Evolutionary conservation across 2,329 filamentous ascomycete genomes (phyloP).

Genomic region (Calcarisporium arbuscula): DNA sequence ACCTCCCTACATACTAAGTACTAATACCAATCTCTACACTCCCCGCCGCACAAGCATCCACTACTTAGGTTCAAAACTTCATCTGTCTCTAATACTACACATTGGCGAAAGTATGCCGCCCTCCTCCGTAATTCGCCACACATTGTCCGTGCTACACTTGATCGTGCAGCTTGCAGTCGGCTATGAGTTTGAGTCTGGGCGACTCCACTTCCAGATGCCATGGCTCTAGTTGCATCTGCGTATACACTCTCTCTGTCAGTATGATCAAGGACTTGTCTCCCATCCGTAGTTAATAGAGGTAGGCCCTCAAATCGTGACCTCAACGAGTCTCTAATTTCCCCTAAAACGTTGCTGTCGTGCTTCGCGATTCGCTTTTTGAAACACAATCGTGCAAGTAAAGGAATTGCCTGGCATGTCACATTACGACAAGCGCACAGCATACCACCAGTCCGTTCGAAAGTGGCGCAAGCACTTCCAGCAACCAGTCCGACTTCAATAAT

Average conservation of each 20-base stretch:
- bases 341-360: neutral
- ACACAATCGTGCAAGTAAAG: slow-evolving; percentile 2
- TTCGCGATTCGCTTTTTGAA: neutral
- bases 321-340: neutral
- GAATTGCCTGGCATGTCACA: neutral
- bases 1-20: no score
- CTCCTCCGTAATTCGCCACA: slow-evolving; percentile 4
- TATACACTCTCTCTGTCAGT: slow-evolving; percentile 2
- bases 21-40: no score
- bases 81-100: neutral
- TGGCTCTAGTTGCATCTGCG: neutral
- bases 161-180: slow-evolving; percentile 3
- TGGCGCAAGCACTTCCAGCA: slow-evolving; percentile 4
- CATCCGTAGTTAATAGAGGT: neutral
- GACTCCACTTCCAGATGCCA: slow-evolving; percentile 2
- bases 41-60: no score
- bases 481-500: neutral
- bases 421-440: slow-evolving; percentile 2
- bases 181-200: neutral
- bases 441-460: slow-evolving; percentile 5
- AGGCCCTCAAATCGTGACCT: slow-evolving; percentile 1
- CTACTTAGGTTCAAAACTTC: slow-evolving; percentile 3
- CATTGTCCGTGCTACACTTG: slow-evolving; percentile 1
- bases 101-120: slow-evolving; percentile 1
- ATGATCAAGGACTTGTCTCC: slow-evolving; percentile 4